Evolutionary conservation across 2,329 filamentous ascomycete genomes (phyloP).

Genomic region (Fusarium udum): DNA sequence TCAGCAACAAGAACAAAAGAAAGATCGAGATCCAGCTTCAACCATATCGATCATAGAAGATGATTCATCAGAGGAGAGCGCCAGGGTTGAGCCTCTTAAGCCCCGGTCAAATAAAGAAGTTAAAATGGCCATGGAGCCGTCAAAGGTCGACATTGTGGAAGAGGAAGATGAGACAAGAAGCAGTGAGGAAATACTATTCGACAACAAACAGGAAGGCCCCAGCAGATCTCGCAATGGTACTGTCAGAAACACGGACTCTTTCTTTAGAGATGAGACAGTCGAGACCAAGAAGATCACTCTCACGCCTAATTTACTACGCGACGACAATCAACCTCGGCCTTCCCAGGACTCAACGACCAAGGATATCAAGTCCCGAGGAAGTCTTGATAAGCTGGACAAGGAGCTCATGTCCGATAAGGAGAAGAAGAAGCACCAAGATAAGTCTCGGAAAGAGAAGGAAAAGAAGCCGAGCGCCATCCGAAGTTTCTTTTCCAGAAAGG

Average conservation of each 20-base stretch:
- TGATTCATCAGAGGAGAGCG: constrained; percentile 59
- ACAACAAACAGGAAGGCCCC: constrained; percentile 60
- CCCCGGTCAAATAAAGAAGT: constrained; percentile 56
- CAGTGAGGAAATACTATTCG: constrained; percentile 75
- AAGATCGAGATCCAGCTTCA: constrained; percentile 45
- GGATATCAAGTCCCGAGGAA: constrained; percentile 67
- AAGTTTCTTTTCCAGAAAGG: constrained; percentile 70
- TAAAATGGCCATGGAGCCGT: constrained; percentile 46
- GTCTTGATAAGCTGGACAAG: constrained; percentile 74
- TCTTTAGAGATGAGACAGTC: constrained; percentile 94
- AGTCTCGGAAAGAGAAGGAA: constrained; percentile 78
- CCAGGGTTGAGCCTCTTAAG: constrained; percentile 66
- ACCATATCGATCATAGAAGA: constrained; percentile 44
- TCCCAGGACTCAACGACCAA: constrained; percentile 56
- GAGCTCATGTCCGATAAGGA: constrained; percentile 72
- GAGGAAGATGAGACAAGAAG: constrained; percentile 52
- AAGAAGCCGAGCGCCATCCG: constrained; percentile 67
- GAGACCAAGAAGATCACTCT: constrained; percentile 98
- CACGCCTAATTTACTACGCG: constrained; percentile 89
- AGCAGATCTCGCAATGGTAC: constrained; percentile 84
- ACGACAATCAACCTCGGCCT: constrained; percentile 74
- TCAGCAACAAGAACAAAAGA: constrained; percentile 44
- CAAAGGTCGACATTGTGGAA: constrained; percentile 47
- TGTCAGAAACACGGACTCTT: constrained; percentile 91
- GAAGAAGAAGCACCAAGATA: constrained; percentile 77